Evolutionary conservation across 495 filamentous ascomycete species (phyloP).

Genomic region (Penicillium crystallinum): DNA sequence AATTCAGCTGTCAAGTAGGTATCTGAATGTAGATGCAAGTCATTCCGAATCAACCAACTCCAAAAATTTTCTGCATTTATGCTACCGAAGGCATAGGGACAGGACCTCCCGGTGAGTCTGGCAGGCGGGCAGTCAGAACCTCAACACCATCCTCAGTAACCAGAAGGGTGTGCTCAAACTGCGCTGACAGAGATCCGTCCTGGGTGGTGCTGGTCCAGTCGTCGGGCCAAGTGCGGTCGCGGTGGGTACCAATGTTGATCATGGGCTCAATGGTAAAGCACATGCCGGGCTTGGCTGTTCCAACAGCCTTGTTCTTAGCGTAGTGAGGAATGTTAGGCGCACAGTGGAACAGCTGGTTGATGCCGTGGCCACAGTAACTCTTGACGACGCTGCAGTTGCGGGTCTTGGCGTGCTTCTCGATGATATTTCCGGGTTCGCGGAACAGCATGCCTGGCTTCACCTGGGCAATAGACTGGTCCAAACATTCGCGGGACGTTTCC

Average conservation of each 20-base stretch:
- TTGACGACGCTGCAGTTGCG: slow-evolving; percentile 76
- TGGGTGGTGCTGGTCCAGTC: slow-evolving; percentile 84
- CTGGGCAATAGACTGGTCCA: slow-evolving; percentile 75
- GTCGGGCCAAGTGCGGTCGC: slow-evolving; percentile 84
- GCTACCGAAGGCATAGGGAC: slow-evolving; percentile 55
- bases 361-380: slow-evolving; percentile 86
- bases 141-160: slow-evolving; percentile 94
- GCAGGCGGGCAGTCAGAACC: slow-evolving; percentile 77
- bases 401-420: slow-evolving; percentile 80
- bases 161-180: slow-evolving; percentile 92
- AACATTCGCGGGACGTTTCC: slow-evolving; percentile 73
- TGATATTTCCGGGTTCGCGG: slow-evolving; percentile 75
- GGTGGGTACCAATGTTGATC: slow-evolving; percentile 76
- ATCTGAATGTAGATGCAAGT: slow-evolving; percentile 18
- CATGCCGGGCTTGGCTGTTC: slow-evolving; percentile 82
- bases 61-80: slow-evolving; percentile 4
- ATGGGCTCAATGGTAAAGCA: slow-evolving; percentile 93
- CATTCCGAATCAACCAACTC: slow-evolving; percentile 9
- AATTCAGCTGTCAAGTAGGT: slow-evolving; percentile 12
- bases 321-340: slow-evolving; percentile 85
- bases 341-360: slow-evolving; percentile 81
- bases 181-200: slow-evolving; percentile 76
- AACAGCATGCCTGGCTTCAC: slow-evolving; percentile 86
- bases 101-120: slow-evolving; percentile 80
- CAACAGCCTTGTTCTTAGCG: slow-evolving; percentile 85